These are phyloP conservation scores for Fusarium aywerte DNA, from an alignment of 2,329 filamentous ascomycete species.

Conservation along the genomic window DNA sequence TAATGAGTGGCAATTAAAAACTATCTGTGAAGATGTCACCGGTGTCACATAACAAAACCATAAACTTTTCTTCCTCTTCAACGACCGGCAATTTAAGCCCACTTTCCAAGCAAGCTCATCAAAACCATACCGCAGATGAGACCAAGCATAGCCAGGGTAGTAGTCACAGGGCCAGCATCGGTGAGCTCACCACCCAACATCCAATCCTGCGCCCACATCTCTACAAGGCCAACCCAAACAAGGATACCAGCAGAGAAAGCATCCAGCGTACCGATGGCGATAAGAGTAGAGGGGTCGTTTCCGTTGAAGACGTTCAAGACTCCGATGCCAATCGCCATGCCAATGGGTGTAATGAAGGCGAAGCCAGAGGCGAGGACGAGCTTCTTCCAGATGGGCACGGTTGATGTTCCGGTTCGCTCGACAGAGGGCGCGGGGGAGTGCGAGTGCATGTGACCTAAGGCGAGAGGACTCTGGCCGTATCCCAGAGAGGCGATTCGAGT, in stretches of 20 bases:
- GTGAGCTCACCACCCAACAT: conserved; percentile 66
- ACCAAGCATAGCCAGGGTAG: conserved; percentile 60
- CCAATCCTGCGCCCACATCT: conserved; percentile 84
- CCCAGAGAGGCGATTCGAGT: conserved; percentile 73
- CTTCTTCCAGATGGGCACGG: conserved; percentile 61
- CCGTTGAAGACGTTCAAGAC: conserved; percentile 78
- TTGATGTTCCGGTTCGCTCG: conserved; percentile 30
- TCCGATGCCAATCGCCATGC: conserved; percentile 83
- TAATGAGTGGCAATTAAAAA: not conserved
- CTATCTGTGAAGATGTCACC: not conserved
- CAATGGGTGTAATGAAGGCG: conserved; percentile 76
- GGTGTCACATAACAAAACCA: not conserved
- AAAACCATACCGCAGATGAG: conserved; percentile 71
- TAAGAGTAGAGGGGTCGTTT: conserved; percentile 72
- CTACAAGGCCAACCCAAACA: conserved; percentile 79
- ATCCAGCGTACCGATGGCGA: conserved; percentile 78
- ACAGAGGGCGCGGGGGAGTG: conserved; percentile 38
- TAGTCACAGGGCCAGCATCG: conserved; percentile 60
- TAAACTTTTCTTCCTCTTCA: not conserved
- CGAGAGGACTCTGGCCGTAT: conserved; percentile 35
- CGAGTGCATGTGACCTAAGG: conserved; percentile 29
- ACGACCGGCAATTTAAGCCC: conserved; percentile 63
- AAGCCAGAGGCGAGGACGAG: conserved; percentile 71
- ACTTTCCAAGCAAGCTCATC: conserved; percentile 81
- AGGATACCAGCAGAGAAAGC: conserved; percentile 80